These are phyloP conservation scores for Arthrobotrys sinensis DNA, from an alignment of 2,329 filamentous ascomycete genomes.

Conservation along the genomic window DNA sequence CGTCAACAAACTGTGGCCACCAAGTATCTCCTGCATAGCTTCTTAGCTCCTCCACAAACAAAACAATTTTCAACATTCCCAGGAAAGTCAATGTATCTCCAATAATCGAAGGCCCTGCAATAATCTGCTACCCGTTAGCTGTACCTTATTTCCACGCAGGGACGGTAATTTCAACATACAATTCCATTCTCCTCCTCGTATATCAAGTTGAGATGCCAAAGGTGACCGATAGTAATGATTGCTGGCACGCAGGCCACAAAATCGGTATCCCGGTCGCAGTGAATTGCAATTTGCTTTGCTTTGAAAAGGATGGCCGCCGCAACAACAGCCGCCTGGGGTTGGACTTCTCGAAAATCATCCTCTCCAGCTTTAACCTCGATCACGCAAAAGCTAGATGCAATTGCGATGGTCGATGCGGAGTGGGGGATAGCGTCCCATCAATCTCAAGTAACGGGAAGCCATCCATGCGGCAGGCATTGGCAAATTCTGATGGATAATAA, in stretches of 20 bases:
- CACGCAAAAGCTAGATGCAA: conserved; percentile 20
- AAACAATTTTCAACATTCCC: conserved; percentile 7
- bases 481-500: conserved; percentile 3
- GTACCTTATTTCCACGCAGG: too few relatives aligned
- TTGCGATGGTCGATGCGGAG: neutral
- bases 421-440: conserved; percentile 9
- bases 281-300: neutral
- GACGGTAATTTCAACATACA: neutral
- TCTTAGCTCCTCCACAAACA: conserved; percentile 10
- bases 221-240: neutral
- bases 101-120: conserved; percentile 9
- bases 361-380: conserved; percentile 17
- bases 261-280: neutral
- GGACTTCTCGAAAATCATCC: conserved; percentile 3
- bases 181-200: conserved; percentile 15
- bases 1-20: conserved; percentile 29
- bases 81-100: conserved; percentile 13
- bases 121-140: conserved; percentile 8
- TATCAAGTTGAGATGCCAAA: conserved; percentile 16
- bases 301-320: neutral
- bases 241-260: neutral
- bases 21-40: conserved; percentile 11
- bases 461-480: neutral
- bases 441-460: neutral
- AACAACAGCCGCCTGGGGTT: conserved; percentile 4